Percentiles rank a stretch among this genome's conserved stretches.
Conservation (phyloP, 345 rosid species). For the Syzygium aromaticum region DNA sequence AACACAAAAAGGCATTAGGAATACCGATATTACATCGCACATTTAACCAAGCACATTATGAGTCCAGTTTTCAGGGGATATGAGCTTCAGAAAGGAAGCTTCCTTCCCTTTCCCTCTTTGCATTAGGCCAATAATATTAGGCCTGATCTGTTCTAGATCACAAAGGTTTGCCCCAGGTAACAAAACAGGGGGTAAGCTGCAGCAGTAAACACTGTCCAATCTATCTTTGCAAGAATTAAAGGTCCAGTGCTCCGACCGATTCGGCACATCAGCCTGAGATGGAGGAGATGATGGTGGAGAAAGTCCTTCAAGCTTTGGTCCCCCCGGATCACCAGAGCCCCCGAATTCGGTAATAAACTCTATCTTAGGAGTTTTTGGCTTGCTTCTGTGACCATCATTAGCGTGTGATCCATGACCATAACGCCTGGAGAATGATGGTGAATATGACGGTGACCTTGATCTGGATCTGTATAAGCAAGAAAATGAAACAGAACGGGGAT, state of each 20-base stretch:
- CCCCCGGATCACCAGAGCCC: constrained; percentile 54
- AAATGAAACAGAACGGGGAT: not conserved
- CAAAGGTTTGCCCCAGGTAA: constrained; percentile 49
- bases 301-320: constrained; percentile 65
- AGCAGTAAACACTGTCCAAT: constrained; percentile 72
- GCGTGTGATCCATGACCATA: constrained; percentile 45
- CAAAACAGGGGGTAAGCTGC: constrained; percentile 57
- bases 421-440: constrained; percentile 70
- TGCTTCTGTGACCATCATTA: constrained; percentile 54
- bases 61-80: constrained; percentile 16
- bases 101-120: constrained; percentile 46
- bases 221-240: constrained; percentile 95
- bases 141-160: constrained; percentile 36
- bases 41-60: not conserved
- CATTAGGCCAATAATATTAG: constrained; percentile 42
- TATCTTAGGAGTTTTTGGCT: constrained; percentile 61
- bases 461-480: constrained; percentile 36
- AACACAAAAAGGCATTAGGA: constrained; percentile 36
- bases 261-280: constrained; percentile 49
- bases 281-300: constrained; percentile 93
- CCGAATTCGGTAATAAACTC: constrained; percentile 97
- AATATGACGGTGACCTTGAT: constrained; percentile 72
- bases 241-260: constrained; percentile 99
- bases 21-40: constrained; percentile 11
- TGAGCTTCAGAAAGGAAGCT: constrained; percentile 50